A percentile compares a stretch with the other conserved stretches of the same genome.
Evolutionary conservation across 495 filamentous ascomycete genomes (phyloP).

Genomic region (Podospora pseudopauciseta): DNA sequence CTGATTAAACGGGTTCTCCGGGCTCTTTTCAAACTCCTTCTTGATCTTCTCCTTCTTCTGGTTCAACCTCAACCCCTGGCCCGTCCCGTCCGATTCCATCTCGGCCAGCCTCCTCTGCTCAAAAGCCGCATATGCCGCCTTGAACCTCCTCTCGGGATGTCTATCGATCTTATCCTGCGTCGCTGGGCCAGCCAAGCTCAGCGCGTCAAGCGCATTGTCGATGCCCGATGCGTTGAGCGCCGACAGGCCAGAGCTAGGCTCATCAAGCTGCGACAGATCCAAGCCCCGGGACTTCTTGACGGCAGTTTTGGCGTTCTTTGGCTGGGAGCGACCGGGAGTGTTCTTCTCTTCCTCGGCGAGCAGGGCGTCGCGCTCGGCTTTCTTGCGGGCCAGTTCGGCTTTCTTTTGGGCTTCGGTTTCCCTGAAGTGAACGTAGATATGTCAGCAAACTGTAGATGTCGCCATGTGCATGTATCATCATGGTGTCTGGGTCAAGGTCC

Average conservation of each 20-base stretch:
- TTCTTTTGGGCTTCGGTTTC: slow-evolving; percentile 84
- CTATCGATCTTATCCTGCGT: slow-evolving; percentile 65
- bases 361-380: slow-evolving; percentile 79
- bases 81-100: slow-evolving; percentile 69
- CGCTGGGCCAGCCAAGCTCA: slow-evolving; percentile 56
- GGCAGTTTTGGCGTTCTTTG: slow-evolving; percentile 56
- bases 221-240: slow-evolving; percentile 78
- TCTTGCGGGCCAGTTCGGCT: slow-evolving; percentile 78
- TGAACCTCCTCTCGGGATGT: slow-evolving; percentile 80
- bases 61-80: slow-evolving; percentile 68
- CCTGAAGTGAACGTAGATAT: slow-evolving; percentile 40
- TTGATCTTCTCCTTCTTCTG: slow-evolving; percentile 74
- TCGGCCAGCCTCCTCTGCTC: slow-evolving; percentile 82
- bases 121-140: slow-evolving; percentile 82
- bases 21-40: slow-evolving; percentile 87
- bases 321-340: slow-evolving; percentile 56
- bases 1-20: slow-evolving; percentile 93
- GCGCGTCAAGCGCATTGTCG: slow-evolving; percentile 84
- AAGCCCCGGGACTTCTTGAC: slow-evolving; percentile 67
- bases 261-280: slow-evolving; percentile 67
- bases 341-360: slow-evolving; percentile 82
- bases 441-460: slow-evolving; percentile 16
- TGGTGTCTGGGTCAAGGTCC: background rate
- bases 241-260: slow-evolving; percentile 37
- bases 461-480: background rate